phyloP scores from a whole-genome alignment of 345 rosid species.

The Ailanthus altissimus region DNA sequence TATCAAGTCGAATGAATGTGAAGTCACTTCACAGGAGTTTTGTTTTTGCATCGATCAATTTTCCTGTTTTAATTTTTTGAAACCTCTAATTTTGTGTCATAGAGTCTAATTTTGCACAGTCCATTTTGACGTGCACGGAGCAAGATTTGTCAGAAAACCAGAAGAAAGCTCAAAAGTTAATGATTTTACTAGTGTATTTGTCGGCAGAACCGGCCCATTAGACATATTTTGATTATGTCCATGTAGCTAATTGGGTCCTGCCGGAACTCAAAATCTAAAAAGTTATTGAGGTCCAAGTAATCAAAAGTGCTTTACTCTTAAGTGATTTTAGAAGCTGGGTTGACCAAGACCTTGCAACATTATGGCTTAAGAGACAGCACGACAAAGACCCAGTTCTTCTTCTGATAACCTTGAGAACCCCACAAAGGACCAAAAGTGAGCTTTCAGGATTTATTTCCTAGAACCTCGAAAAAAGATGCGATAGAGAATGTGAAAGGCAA shows the following conservation, averaged over 20 bases:
- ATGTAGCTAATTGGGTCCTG: slow-evolving; percentile 28
- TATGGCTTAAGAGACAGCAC: slow-evolving; percentile 14
- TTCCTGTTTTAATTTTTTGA: neutral
- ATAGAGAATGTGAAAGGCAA: slow-evolving; percentile 22
- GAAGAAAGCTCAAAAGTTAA: slow-evolving; percentile 12
- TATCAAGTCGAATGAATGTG: slow-evolving; percentile 24
- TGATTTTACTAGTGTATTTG: slow-evolving; percentile 7
- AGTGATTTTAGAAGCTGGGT: slow-evolving; percentile 20
- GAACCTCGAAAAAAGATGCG: slow-evolving; percentile 33
- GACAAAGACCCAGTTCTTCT: slow-evolving; percentile 13
- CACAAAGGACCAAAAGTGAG: slow-evolving; percentile 39
- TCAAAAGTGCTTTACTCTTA: slow-evolving; percentile 8
- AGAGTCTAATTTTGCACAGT: neutral
- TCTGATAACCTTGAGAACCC: slow-evolving; percentile 22
- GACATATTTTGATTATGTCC: slow-evolving; percentile 29
- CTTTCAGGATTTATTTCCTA: slow-evolving; percentile 35
- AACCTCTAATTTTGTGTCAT: neutral
- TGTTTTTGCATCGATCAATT: neutral
- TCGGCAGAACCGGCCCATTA: slow-evolving; percentile 18
- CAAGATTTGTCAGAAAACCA: neutral
- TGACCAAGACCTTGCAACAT: slow-evolving; percentile 27
- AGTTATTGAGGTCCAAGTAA: slow-evolving; percentile 21
- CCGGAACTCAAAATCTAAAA: slow-evolving; percentile 11
- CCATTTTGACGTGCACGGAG: neutral
- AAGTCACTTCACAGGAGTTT: slow-evolving; percentile 28